phyloP scores from a whole-genome alignment of 2,329 filamentous ascomycete genomes.

The Penicillium occitanis region DNA sequence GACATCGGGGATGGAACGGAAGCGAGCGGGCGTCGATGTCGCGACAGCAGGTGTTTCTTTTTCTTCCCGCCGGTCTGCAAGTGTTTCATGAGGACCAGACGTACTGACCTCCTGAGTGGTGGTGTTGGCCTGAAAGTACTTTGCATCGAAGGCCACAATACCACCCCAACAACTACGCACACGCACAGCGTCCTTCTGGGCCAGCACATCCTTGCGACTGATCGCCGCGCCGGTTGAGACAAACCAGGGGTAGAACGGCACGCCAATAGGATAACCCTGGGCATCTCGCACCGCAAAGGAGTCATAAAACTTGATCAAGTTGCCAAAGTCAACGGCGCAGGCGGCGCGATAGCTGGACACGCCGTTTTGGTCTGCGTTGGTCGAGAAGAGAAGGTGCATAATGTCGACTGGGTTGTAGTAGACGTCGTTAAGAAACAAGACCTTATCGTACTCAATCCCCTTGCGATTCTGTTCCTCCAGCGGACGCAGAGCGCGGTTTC shows the following conservation, averaged over 20 bases:
- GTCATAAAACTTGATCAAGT: constrained; percentile 74
- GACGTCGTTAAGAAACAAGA: constrained; percentile 68
- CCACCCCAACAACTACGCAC: neutral
- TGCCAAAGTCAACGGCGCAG: constrained; percentile 73
- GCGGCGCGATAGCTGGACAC: constrained; percentile 63
- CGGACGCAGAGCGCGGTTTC: constrained; percentile 67
- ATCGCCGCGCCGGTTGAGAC: neutral
- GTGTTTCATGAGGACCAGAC: neutral
- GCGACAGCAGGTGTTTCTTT: neutral
- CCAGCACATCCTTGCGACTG: neutral
- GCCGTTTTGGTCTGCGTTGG: constrained; percentile 56
- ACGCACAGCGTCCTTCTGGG: neutral
- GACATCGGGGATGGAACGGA: constrained; percentile 56
- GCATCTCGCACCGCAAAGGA: constrained; percentile 71
- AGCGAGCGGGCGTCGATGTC: neutral
- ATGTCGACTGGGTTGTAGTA: constrained; percentile 60
- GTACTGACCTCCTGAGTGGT: neutral
- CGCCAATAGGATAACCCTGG: constrained; percentile 66
- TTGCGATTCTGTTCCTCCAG: constrained; percentile 50
- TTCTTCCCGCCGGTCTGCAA: neutral
- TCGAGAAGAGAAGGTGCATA: constrained; percentile 61
- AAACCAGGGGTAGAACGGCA: constrained; percentile 72
- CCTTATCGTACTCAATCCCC: constrained; percentile 52
- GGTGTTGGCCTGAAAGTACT: neutral
- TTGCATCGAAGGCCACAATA: neutral